Evolutionary conservation across 208 protist species (phyloP), one percentile per base, ranked within the genome.

Genomic region (Wallacemonas sp.): DNA sequence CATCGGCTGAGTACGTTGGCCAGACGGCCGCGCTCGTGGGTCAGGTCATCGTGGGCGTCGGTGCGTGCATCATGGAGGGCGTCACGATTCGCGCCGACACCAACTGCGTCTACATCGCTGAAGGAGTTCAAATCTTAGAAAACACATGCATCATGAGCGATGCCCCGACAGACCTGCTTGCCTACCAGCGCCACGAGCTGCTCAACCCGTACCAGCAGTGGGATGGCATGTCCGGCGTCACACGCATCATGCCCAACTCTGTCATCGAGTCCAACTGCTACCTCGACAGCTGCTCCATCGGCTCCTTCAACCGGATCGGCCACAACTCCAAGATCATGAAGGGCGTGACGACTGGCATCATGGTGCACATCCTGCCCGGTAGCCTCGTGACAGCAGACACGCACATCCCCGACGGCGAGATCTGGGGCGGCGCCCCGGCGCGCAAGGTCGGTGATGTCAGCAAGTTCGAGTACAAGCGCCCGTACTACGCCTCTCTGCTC

Each of bases 261-360:
- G 89, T 95, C 36, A 81, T 95, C 61, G 87, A 95, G 70, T 64
- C 76, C 14, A 95, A 95, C 75, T 95, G 90, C 74, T 93, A 90
- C 61, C 69, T 95, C 21, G 90, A 95, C 64, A 81, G 85, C 75
- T 95, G 90, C 65, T 91, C 83, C 60, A 93, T 95, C 57, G 90
- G 90, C 39, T 83, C 81, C 44, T 93, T 93, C 72, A 93, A 93
- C 61, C 87, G 87, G 30, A 93, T 95, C 46, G 87, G 90, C 3
- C 90, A 95, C 76, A 88, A 88, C 65, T 86, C 80, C 19, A 92
- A 93, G 66, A 92, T 95, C 57, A 82, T 95, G 83, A 95, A 95
- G 72, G 90, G 90, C 32, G 90, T 92, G 14, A 92, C 83, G n/a
- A 95, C 90, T 1, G 90, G 87, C 47, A 83, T 89, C 54, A 92